phyloP scores from a whole-genome alignment of 2,329 filamentous ascomycete species.

The Colletotrichum orbiculare region DNA sequence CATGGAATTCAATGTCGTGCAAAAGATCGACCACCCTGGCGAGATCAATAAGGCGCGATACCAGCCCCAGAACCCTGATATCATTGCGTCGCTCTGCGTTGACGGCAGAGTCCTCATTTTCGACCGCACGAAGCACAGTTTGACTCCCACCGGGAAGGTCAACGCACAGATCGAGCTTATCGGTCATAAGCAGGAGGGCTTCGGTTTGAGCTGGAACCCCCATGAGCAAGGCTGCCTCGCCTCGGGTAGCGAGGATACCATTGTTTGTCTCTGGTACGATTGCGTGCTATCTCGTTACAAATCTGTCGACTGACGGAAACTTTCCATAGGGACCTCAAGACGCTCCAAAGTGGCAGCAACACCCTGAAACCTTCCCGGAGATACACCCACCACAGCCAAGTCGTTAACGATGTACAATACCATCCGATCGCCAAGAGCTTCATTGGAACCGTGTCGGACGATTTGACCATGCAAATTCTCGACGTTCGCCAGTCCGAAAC shows the following conservation, averaged over 20 bases:
- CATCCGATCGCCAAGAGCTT: slow-evolving; percentile 87
- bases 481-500: slow-evolving; percentile 80
- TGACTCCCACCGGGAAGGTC: slow-evolving; percentile 77
- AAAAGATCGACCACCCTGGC: slow-evolving; percentile 95
- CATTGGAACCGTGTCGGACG: slow-evolving; percentile 94
- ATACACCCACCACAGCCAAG: slow-evolving; percentile 88
- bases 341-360: slow-evolving; percentile 76
- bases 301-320: slow-evolving; percentile 36
- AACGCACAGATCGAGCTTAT: slow-evolving; percentile 86
- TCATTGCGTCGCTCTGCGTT: slow-evolving; percentile 92
- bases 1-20: slow-evolving; percentile 91
- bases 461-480: slow-evolving; percentile 91
- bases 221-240: slow-evolving; percentile 83
- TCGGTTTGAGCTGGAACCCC: slow-evolving; percentile 92
- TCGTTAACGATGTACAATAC: slow-evolving; percentile 97
- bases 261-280: slow-evolving; percentile 86
- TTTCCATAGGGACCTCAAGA: slow-evolving; percentile 77
- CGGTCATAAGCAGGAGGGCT: slow-evolving; percentile 90
- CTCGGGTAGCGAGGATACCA: slow-evolving; percentile 91
- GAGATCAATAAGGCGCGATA: slow-evolving; percentile 99
- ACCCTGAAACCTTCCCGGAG: slow-evolving; percentile 76
- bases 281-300: neutral
- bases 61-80: slow-evolving; percentile 95
- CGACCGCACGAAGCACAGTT: slow-evolving; percentile 93
- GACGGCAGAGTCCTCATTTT: slow-evolving; percentile 92